Percentiles rank a stretch among this genome's conserved stretches.
Conservation (phyloP, 805 yeast species). For the Wickerhamomyces xylosicus region DNA sequence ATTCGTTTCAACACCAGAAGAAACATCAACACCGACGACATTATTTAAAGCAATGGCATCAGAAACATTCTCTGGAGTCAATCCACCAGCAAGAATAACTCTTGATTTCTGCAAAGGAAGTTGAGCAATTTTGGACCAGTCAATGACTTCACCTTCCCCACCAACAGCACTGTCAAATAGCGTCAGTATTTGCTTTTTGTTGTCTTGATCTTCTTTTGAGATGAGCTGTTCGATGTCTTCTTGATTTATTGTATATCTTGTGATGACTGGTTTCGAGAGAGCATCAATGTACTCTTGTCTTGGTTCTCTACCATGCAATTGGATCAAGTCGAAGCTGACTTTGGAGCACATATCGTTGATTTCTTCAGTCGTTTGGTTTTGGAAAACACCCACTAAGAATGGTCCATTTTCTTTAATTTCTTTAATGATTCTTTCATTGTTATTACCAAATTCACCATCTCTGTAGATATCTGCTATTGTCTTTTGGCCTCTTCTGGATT, state of each 20-base stretch:
- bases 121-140: conserved; percentile 49
- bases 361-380: conserved; percentile 66
- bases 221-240: conserved; percentile 9
- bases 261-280: conserved; percentile 49
- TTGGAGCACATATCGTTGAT: conserved; percentile 32
- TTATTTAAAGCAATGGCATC: conserved; percentile 42
- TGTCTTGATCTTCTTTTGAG: conserved; percentile 2
- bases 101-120: conserved; percentile 23
- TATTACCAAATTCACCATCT: neutral
- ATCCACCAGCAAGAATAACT: conserved; percentile 83
- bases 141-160: conserved; percentile 78
- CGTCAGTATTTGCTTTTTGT: conserved; percentile 38
- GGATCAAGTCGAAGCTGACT: conserved; percentile 64
- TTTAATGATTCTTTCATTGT: conserved; percentile 9
- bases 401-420: conserved; percentile 39
- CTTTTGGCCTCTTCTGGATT: conserved; percentile 1
- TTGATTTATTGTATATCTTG: conserved; percentile 54
- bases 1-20: conserved; percentile 84
- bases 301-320: conserved; percentile 75
- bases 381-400: conserved; percentile 78
- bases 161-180: conserved; percentile 84
- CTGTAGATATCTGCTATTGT: conserved; percentile 2
- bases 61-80: conserved; percentile 62
- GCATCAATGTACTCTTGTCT: conserved; percentile 28
- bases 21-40: conserved; percentile 85